phyloP scores from a whole-genome alignment of 371 early-diverging fungal species.

The Conidiobolus incongruus region DNA sequence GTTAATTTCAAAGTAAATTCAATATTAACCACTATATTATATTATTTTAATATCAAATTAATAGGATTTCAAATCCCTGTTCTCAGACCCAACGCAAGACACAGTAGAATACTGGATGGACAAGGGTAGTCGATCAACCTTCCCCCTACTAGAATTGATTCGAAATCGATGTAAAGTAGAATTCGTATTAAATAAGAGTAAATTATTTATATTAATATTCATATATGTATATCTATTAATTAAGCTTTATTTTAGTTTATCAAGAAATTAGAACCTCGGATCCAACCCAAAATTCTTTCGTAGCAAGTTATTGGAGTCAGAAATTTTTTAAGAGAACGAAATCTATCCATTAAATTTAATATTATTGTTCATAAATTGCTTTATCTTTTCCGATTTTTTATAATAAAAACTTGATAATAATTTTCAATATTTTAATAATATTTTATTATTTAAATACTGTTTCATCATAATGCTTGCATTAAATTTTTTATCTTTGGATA shows the following conservation, averaged over 20 bases:
- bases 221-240: background rate
- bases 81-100: slow-evolving; percentile 48
- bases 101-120: slow-evolving; percentile 52
- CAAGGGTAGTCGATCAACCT: slow-evolving; percentile 64
- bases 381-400: too few relatives aligned
- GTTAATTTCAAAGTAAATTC: slow-evolving; percentile 17
- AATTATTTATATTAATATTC: background rate
- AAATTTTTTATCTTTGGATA: too few relatives aligned
- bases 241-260: background rate
- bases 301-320: background rate
- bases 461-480: too few relatives aligned
- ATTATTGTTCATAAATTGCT: background rate
- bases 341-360: slow-evolving; percentile 4
- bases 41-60: background rate
- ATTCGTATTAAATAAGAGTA: slow-evolving; percentile 31
- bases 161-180: slow-evolving; percentile 50
- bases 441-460: too few relatives aligned
- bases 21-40: background rate
- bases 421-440: too few relatives aligned
- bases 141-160: slow-evolving; percentile 55
- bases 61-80: slow-evolving; percentile 40
- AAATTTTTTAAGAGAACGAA: slow-evolving; percentile 1
- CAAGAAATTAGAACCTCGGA: background rate
- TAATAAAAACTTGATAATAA: too few relatives aligned
- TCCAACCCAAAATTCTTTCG: background rate